Conservation (phyloP, 371 early-diverging fungal species). For the Mucor indicus region DNA sequence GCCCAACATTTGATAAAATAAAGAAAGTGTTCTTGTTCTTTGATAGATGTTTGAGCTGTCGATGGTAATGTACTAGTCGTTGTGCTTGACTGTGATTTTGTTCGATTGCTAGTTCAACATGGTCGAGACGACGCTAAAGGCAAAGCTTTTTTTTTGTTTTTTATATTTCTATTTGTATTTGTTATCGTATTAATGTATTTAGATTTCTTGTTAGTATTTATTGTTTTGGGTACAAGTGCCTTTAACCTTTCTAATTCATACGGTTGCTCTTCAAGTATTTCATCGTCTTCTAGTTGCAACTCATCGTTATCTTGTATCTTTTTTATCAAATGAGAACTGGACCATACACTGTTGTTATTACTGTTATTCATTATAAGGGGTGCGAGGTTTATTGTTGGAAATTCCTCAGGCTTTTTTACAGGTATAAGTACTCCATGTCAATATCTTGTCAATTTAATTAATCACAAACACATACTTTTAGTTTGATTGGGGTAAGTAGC, state of each 20-base stretch:
- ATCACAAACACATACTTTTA: slow-evolving; percentile 7
- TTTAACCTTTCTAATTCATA: slow-evolving; percentile 21
- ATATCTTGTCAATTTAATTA: background rate
- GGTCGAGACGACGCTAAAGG: too few relatives aligned
- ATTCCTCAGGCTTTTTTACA: slow-evolving; percentile 13
- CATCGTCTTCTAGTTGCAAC: slow-evolving; percentile 4
- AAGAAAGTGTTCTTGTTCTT: too few relatives aligned
- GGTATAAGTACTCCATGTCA: background rate
- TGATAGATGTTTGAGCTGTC: too few relatives aligned
- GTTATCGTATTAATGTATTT: too few relatives aligned
- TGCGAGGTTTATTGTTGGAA: slow-evolving; percentile 4
- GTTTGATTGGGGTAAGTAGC: slow-evolving; percentile 18
- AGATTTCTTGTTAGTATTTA: too few relatives aligned
- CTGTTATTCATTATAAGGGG: background rate
- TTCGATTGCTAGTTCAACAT: too few relatives aligned
- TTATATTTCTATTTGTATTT: too few relatives aligned
- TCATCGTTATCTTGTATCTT: slow-evolving; percentile 12
- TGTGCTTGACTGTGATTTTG: too few relatives aligned
- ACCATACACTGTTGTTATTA: slow-evolving; percentile 22
- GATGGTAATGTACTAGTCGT: too few relatives aligned
- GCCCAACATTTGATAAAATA: too few relatives aligned
- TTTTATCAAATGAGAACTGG: slow-evolving; percentile 10
- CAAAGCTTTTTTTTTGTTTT: too few relatives aligned
- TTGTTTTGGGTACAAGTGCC: slow-evolving; percentile 24
- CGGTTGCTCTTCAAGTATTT: slow-evolving; percentile 10